phyloP scores from a whole-genome alignment of 2,329 filamentous ascomycete genomes.

The Meredithiella fracta region DNA sequence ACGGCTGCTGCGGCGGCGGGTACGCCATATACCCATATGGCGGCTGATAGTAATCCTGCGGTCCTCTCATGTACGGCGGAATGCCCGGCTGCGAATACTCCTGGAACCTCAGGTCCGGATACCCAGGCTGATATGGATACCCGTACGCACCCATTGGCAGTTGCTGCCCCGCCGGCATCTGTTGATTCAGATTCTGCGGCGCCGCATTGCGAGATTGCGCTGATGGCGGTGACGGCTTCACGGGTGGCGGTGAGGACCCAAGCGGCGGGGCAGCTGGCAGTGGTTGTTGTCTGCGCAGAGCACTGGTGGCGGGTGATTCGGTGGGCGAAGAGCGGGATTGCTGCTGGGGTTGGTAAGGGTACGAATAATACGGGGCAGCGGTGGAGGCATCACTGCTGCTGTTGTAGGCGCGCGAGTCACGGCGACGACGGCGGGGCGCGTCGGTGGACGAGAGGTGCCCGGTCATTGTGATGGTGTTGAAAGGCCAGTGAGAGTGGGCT shows the following conservation, averaged over 20 bases:
- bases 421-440: conserved; percentile 5
- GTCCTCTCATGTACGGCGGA: neutral
- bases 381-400: conserved; percentile 1
- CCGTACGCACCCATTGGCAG: conserved; percentile 12
- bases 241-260: conserved; percentile 12
- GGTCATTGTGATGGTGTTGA: conserved; percentile 4
- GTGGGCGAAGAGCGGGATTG: neutral
- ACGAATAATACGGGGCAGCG: conserved; percentile 2
- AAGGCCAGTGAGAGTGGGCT: neutral
- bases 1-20: conserved; percentile 5
- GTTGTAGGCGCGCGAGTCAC: conserved; percentile 2
- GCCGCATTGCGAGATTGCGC: neutral
- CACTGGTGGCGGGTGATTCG: neutral
- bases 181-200: neutral
- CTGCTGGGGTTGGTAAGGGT: conserved; percentile 3
- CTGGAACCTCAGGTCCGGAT: conserved; percentile 14
- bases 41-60: conserved; percentile 7
- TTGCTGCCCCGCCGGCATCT: conserved; percentile 7
- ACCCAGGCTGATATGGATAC: conserved; percentile 14
- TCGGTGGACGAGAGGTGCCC: conserved; percentile 7
- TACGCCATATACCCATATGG: conserved; percentile 10
- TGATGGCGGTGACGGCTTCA: conserved; percentile 1
- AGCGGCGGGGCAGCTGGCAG: conserved; percentile 10
- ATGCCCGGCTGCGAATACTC: conserved; percentile 2
- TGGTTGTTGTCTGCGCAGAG: conserved; percentile 12